Percentiles rank a stretch among this genome's conserved stretches.
phyloP scores from a whole-genome alignment of 805 yeast species.

The Ogataea wickerhamii region DNA sequence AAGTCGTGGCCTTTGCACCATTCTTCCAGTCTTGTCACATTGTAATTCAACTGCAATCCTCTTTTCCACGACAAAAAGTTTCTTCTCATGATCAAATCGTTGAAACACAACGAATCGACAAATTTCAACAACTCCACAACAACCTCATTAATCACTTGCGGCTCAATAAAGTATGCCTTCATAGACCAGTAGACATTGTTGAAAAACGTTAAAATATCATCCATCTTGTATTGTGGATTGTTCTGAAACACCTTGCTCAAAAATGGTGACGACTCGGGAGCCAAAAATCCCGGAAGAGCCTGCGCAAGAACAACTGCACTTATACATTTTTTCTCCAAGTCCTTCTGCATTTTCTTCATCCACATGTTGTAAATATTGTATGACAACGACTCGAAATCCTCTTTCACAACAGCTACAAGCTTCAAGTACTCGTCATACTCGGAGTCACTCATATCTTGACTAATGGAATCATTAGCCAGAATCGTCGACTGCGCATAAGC shows the following conservation, averaged over 20 bases:
- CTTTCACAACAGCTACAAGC: constrained; percentile 85
- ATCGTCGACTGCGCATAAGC: constrained; percentile 92
- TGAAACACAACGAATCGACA: constrained; percentile 91
- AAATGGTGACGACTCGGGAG: constrained; percentile 77
- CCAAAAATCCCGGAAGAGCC: constrained; percentile 92
- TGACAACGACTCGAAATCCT: constrained; percentile 88
- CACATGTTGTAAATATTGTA: constrained; percentile 94
- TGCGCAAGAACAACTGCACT: constrained; percentile 96
- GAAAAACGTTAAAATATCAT: constrained; percentile 84
- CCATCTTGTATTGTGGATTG: constrained; percentile 81
- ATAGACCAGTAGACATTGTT: constrained; percentile 90
- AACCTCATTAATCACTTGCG: constrained; percentile 78
- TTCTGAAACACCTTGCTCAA: constrained; percentile 77
- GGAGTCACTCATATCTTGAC: constrained; percentile 80
- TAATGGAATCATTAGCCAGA: constrained; percentile 72
- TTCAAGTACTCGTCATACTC: constrained; percentile 89
- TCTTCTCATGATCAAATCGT: constrained; percentile 91
- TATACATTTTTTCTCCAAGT: constrained; percentile 83
- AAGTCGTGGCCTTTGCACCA: constrained; percentile 96
- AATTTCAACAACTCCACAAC: constrained; percentile 77
- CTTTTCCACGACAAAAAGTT: constrained; percentile 96
- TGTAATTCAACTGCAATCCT: constrained; percentile 93
- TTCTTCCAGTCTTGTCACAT: constrained; percentile 93
- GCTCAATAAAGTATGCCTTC: constrained; percentile 85
- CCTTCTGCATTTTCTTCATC: constrained; percentile 93